Conservation (phyloP, 1,284 basidiomycete species). For the Austroboletus niveus region DNA sequence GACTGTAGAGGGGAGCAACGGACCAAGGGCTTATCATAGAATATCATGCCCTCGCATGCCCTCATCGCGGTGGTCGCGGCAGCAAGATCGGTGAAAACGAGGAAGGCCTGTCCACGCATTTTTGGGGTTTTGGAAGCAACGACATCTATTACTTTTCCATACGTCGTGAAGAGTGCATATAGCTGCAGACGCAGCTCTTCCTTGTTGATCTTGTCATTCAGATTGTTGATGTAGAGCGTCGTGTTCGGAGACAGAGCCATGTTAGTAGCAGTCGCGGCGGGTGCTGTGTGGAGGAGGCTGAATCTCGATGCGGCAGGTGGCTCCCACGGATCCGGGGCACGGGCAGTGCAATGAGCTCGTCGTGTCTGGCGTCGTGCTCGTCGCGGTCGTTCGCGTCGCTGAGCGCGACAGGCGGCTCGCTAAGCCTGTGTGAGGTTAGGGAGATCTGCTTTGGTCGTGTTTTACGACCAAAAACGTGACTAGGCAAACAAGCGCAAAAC, state of each 20-base stretch:
- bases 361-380: conserved; percentile 8
- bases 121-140: conserved; percentile 86
- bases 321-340: conserved; percentile 38
- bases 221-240: conserved; percentile 92
- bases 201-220: conserved; percentile 94
- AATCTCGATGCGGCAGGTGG: conserved; percentile 19
- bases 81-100: conserved; percentile 90
- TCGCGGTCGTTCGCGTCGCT: conserved; percentile 4
- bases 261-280: conserved; percentile 5
- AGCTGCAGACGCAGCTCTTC: conserved; percentile 85
- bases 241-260: conserved; percentile 70
- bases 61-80: conserved; percentile 89
- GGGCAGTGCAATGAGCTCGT: neutral
- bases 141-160: conserved; percentile 92
- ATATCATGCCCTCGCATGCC: conserved; percentile 86
- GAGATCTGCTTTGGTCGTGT: conserved; percentile 24
- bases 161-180: conserved; percentile 88
- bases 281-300: no score
- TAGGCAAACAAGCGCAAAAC: conserved; percentile 34
- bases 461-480: conserved; percentile 28
- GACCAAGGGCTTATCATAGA: conserved; percentile 91
- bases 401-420: neutral
- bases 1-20: conserved; percentile 32
- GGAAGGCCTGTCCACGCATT: conserved; percentile 95
- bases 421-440: conserved; percentile 10